phyloP scores from a whole-genome alignment of 805 yeast genomes.

The Zygoascus flipseniorum region DNA sequence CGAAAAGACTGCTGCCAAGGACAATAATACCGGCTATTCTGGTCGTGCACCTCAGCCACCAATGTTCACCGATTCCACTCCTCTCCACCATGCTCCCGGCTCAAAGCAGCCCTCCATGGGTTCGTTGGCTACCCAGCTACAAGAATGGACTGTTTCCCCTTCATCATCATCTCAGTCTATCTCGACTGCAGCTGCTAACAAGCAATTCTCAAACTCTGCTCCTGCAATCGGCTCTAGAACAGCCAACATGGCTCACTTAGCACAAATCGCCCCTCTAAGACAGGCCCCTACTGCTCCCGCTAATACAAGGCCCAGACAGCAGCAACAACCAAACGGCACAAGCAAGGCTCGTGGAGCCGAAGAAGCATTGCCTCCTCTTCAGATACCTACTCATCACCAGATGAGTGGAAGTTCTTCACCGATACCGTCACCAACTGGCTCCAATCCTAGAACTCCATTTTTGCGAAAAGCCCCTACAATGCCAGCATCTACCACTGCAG shows the following conservation, averaged over 20 bases:
- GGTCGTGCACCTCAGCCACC: neutral
- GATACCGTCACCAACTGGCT: conserved; percentile 2
- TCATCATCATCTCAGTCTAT: conserved; percentile 3
- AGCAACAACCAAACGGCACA: neutral
- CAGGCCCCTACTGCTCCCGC: conserved; percentile 17
- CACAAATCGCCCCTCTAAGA: conserved; percentile 20
- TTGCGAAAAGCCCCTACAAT: neutral
- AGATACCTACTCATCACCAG: conserved; percentile 2
- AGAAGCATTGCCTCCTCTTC: conserved; percentile 2
- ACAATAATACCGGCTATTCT: conserved; percentile 8
- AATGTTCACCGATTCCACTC: neutral
- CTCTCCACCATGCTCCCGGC: neutral
- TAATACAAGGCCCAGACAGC: conserved; percentile 2
- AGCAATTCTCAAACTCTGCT: neutral
- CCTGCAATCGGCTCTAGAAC: conserved; percentile 10
- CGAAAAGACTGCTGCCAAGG: conserved; percentile 1
- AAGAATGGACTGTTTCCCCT: conserved; percentile 20
- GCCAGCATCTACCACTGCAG: neutral
- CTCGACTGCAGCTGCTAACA: neutral
- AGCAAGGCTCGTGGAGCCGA: conserved; percentile 1
- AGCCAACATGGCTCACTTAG: conserved; percentile 17
- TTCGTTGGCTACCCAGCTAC: conserved; percentile 4
- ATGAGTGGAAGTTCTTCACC: neutral
- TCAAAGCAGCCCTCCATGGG: neutral
- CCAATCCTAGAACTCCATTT: neutral